Evolutionary conservation across 768 basidiomycete species (phyloP).

Genomic region (Tulasnella sp.): DNA sequence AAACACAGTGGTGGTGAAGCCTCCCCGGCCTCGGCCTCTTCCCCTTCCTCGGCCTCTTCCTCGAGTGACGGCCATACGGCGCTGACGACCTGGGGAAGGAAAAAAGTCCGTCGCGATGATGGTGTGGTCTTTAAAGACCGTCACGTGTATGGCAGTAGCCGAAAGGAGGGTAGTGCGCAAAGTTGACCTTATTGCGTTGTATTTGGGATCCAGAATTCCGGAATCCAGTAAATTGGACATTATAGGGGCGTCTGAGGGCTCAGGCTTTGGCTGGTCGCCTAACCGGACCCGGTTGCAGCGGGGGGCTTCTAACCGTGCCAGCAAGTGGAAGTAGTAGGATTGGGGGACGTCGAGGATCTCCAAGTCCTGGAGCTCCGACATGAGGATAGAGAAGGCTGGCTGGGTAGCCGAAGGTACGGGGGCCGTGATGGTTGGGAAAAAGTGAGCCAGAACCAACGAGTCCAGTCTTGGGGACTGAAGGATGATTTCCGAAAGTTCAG

Average conservation of each 20-base stretch:
- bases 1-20: not conserved
- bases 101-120: not conserved
- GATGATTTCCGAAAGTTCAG: not conserved
- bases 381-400: not conserved
- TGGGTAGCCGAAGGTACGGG: not conserved
- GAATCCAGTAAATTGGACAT: not conserved
- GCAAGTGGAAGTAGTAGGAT: not conserved
- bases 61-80: not conserved
- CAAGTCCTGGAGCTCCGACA: not conserved
- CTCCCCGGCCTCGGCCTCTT: not conserved
- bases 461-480: conserved; percentile 3
- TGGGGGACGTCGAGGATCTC: not conserved
- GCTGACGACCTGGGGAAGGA: not conserved
- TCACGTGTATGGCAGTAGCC: not conserved
- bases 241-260: not conserved
- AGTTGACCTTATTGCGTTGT: not conserved
- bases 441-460: not conserved
- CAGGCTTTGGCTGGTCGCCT: not conserved
- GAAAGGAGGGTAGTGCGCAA: not conserved
- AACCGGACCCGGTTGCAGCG: not conserved
- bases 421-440: not conserved
- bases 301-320: not conserved
- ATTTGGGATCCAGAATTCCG: not conserved
- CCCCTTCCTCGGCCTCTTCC: not conserved
- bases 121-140: not conserved